Percentiles rank a stretch among this genome's conserved stretches.
Evolutionary conservation across 176 grass and related monocot species (phyloP).

Genomic region (Cocos nucifera): DNA sequence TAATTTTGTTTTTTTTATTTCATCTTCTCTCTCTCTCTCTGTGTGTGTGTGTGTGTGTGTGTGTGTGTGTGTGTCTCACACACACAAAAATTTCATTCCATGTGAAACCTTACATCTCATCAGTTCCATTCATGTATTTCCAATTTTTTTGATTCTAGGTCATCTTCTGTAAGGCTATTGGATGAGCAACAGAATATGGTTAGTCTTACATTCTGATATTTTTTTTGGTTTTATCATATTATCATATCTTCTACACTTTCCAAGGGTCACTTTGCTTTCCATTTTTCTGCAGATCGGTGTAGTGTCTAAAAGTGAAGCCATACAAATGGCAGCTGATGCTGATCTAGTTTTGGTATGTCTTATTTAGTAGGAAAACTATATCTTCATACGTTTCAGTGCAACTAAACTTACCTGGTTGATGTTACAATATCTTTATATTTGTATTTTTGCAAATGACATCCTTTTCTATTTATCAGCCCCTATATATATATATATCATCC

Average conservation of each 20-base stretch:
- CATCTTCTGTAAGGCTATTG: conserved; percentile 77
- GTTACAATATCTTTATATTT: no score
- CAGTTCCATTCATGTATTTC: conserved; percentile 8
- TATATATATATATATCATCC: no score
- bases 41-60: no score
- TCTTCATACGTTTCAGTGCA: no score
- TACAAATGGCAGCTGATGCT: conserved; percentile 47
- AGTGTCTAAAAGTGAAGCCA: conserved; percentile 56
- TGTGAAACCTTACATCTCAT: not conserved
- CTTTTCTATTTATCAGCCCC: no score
- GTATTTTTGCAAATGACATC: no score
- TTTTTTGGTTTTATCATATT: not conserved
- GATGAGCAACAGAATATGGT: conserved; percentile 88
- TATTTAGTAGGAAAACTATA: not conserved
- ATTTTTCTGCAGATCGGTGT: conserved; percentile 61
- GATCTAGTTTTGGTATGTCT: conserved; percentile 60
- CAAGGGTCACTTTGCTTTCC: not conserved
- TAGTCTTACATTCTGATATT: conserved; percentile 17
- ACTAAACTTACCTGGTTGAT: no score
- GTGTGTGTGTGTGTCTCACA: no score
- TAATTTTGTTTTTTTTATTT: no score
- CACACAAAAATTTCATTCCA: not conserved
- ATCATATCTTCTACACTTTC: conserved; percentile 3
- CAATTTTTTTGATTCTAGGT: conserved; percentile 27
- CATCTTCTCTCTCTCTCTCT: no score